Evolutionary conservation across 441 rosid species (phyloP), one percentile per base, ranked within the genome.

Genomic region (Croton laevigatus): DNA sequence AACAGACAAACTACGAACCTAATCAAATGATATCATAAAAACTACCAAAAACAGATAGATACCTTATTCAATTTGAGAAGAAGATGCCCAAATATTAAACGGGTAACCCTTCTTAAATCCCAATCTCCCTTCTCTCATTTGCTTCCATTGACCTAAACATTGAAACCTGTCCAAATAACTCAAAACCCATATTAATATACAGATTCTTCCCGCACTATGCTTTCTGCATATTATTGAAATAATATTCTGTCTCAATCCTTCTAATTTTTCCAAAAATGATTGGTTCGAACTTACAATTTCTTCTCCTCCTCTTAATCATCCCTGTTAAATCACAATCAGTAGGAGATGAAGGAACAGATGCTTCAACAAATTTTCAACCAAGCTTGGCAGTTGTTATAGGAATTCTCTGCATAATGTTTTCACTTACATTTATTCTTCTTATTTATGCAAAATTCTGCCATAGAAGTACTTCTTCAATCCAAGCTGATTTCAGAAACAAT

Each of bases 361-460:
- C 60, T 2, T 83, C 45, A 27, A 46, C 85, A 19, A 83, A 68
- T 77, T 88, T 91, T 65, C 86, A 78, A 65, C 97, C 97, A 32
- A 91, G 91, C 37, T 84, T 91, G 19, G 89, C 94, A 5, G 84
- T 93, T 20, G 96, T 91, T 22, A 81, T 91, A 12, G 89, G 93
- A 72, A 75, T 93, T 72, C 86, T 93, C 6, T 81, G 82, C 16
- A 76, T 86, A 73, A 83, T 88, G 91, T 88, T 90, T 80, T 16
- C 78, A 0, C 64, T 88, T 11, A 87, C 97, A 11, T 82, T 84
- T 51, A 58, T 83, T 34, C 87, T 89, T 38, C 81, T 94, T 44
- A n/a, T 86, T 71, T 91, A 83, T 55, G 91, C 90, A 8, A 88
- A 84, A 77, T 87, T 83, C 74, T 91, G 90, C 79, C 87, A 88